Base-by-base conservation (phyloP, 768 basidiomycete genomes). In the Cyclocybe cylindracea region DNA sequence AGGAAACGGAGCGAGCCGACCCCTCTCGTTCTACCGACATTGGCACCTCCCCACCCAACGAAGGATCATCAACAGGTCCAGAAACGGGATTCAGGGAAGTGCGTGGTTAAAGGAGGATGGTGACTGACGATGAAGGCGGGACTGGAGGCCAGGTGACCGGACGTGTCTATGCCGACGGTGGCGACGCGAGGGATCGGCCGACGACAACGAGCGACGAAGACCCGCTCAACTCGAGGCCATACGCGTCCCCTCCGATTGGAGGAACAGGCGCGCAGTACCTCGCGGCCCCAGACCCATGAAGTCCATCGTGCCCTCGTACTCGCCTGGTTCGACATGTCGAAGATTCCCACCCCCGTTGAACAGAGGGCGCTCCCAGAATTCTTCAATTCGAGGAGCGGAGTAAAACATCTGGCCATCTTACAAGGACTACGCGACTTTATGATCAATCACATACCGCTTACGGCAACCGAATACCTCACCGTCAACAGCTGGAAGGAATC, bases 401-500 rank as follows among this genome's bases (percentile, higher is more conserved):
- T 55, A 99, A 99, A 74, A 97, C 96, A 1, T 96, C 97, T n/a
- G 0, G 79, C 91, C 14, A 94, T 98, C 55, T 99, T n/a, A 98
- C 78, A 98, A 98, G 70, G 96, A 99, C 68, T 99, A 99, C 86
- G 97, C 54, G 96, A 99, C 77, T 99, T 99, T 61, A 99, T 99
- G 96, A 85, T 99, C 69, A 98, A 99, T n/a, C 74, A 94, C 97
- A 1, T 98, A 98, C 70, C 80, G 97, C 45, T 78, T 99, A 36
- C 81, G 97, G 45, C 97, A 1, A 82, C 82, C 18, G 97, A 99
- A 67, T 99, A 99, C 62, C 80, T 99, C 51, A 99, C 97, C 13
- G 91, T 98, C 52, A 99, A 97, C 1, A 96, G 96, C 1, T 99
- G 97, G 97, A 64, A 75, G 97, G 57, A 99, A 99, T 70, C 71